phyloP scores from a whole-genome alignment of 352 stramenopile genomes.

The Globisporangium emineosum region DNA sequence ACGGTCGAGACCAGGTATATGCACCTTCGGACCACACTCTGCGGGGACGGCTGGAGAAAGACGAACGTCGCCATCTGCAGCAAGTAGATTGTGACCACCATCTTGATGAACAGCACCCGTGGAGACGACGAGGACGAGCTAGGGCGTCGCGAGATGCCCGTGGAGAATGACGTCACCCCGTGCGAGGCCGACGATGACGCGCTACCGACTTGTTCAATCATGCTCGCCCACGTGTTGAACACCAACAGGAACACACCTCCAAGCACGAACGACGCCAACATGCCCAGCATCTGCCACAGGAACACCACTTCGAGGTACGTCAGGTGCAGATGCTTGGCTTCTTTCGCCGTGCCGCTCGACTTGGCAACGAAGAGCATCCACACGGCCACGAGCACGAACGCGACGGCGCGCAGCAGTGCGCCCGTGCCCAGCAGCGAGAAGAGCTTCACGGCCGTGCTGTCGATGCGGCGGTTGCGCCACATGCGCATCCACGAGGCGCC shows the following conservation, averaged over 20 bases:
- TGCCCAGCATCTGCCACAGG: slow-evolving; percentile 47
- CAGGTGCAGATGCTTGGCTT: slow-evolving; percentile 48
- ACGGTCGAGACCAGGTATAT: slow-evolving; percentile 45
- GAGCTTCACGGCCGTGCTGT: slow-evolving; percentile 51
- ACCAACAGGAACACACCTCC: slow-evolving; percentile 54
- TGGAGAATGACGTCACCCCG: slow-evolving; percentile 3
- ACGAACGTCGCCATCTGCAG: slow-evolving; percentile 48
- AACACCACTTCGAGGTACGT: slow-evolving; percentile 60
- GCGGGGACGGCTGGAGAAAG: slow-evolving; percentile 28
- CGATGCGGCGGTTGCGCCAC: slow-evolving; percentile 35
- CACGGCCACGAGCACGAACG: slow-evolving; percentile 44
- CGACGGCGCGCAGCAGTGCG: slow-evolving; percentile 34
- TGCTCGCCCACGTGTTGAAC: slow-evolving; percentile 65
- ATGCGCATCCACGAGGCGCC: slow-evolving; percentile 33
- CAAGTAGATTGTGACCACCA: slow-evolving; percentile 45
- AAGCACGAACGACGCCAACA: slow-evolving; percentile 40
- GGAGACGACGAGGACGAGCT: slow-evolving; percentile 21
- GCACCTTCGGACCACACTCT: slow-evolving; percentile 29
- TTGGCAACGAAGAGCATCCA: slow-evolving; percentile 53
- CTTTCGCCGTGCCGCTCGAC: slow-evolving; percentile 29
- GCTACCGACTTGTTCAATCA: slow-evolving; percentile 53
- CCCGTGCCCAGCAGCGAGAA: slow-evolving; percentile 53
- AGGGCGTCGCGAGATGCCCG: slow-evolving; percentile 2
- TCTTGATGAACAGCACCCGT: slow-evolving; percentile 50
- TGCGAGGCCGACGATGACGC: slow-evolving; percentile 1